These are phyloP conservation scores for Plantago lanceolata DNA, from an alignment of 305 asterid species.

Conservation along the genomic window DNA sequence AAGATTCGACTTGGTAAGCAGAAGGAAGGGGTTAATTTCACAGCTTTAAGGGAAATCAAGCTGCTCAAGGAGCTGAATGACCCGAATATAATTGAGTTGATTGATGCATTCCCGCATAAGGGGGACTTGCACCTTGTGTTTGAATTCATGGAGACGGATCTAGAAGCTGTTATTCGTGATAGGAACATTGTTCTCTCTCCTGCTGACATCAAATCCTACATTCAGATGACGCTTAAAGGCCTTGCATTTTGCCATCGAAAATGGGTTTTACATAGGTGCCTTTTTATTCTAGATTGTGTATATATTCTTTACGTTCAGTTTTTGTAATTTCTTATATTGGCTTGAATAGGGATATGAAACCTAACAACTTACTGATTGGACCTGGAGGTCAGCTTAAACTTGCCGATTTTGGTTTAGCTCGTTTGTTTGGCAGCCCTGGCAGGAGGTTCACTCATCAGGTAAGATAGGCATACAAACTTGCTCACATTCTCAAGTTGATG, in stretches of 20 bases:
- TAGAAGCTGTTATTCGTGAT: constrained; percentile 96
- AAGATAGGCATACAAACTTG: constrained; percentile 18
- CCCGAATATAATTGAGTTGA: constrained; percentile 79
- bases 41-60: constrained; percentile 92
- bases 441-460: constrained; percentile 98
- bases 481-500: constrained; percentile 5
- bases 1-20: constrained; percentile 92
- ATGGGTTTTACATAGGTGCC: constrained; percentile 93
- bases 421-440: constrained; percentile 96
- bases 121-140: constrained; percentile 96
- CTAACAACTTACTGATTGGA: constrained; percentile 95
- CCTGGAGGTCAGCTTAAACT: constrained; percentile 87
- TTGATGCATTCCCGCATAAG: constrained; percentile 81
- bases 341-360: constrained; percentile 88
- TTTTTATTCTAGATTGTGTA: constrained; percentile 18
- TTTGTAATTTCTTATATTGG: constrained; percentile 19
- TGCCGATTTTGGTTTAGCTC: constrained; percentile 97
- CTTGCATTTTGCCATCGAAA: constrained; percentile 87
- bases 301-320: constrained; percentile 20
- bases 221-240: constrained; percentile 94
- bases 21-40: constrained; percentile 95
- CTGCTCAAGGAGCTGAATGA: constrained; percentile 92
- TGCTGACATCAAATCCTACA: constrained; percentile 85
- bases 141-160: constrained; percentile 99
- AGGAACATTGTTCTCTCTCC: constrained; percentile 88